A percentile compares a stretch with the other conserved stretches of the same genome.
Conservation (phyloP, 129 eudicot species). For the Flaveria robusta region DNA sequence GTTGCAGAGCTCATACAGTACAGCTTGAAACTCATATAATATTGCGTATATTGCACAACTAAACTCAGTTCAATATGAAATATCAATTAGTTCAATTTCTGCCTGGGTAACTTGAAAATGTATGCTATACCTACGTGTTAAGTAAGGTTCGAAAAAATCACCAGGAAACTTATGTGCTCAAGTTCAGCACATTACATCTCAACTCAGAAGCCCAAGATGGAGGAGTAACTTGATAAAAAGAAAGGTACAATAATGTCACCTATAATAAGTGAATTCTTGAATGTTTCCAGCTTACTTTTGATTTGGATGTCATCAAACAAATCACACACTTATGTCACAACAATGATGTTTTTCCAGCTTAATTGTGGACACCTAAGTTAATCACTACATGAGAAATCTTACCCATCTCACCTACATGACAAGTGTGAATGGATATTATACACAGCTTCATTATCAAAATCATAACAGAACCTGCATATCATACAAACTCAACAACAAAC, state of each 20-base stretch:
- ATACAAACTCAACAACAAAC: slow-evolving; percentile 22
- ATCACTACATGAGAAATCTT: slow-evolving; percentile 16
- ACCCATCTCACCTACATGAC: not conserved
- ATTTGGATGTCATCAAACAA: slow-evolving; percentile 1
- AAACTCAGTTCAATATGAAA: not conserved
- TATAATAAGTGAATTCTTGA: slow-evolving; percentile 4
- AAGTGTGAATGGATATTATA: slow-evolving; percentile 18
- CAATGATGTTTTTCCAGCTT: slow-evolving; percentile 17
- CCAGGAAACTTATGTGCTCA: not conserved
- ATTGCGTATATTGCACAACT: not conserved
- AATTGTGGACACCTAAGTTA: slow-evolving; percentile 3
- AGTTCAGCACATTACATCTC: not conserved
- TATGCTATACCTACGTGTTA: not conserved
- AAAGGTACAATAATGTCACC: not conserved
- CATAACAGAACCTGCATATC: slow-evolving; percentile 23
- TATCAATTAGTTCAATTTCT: not conserved
- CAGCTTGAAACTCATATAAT: too few relatives aligned
- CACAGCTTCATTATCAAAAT: slow-evolving; percentile 26
- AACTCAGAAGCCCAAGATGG: not conserved
- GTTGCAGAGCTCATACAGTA: too few relatives aligned
- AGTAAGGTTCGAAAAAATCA: not conserved
- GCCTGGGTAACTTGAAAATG: not conserved
- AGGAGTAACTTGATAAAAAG: not conserved
- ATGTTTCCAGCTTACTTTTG: slow-evolving; percentile 4
- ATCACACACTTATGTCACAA: slow-evolving; percentile 11